Evolutionary conservation across 2,329 filamentous ascomycete genomes (phyloP), one percentile per base, ranked within the genome.

Genomic region (Orbilia javanica): DNA sequence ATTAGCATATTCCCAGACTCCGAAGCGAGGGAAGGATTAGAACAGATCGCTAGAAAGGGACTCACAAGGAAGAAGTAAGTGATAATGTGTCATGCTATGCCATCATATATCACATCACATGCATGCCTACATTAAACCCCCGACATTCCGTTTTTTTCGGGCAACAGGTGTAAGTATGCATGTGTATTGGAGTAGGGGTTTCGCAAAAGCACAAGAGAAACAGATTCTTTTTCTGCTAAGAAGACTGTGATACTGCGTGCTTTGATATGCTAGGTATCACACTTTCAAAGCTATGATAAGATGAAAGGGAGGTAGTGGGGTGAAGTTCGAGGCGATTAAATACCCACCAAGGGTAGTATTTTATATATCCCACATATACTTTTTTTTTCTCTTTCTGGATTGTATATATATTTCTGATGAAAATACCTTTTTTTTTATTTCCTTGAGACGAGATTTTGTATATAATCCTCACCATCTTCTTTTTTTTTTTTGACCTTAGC

Each of bases 21-120:
- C 83, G 95, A 98, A 80, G 96, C 96, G 74, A 98, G 97, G 86
- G 89, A 92, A 31, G 95, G 95, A 0, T 87, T 99, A 46, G 87
- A 97, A 53, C 93, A 97, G 82, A 97, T 98, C 93, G 96, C 94
- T 81, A 89, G 91, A 81, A 97, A 97, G 86, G 82, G 74, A 5
- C 63, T 78, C 13, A 78, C 74, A 5, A 71, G 74, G 34, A 78
- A 78, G 85, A 57, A 85, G 85, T 80, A 78, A 48, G 36, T 8
- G n/a, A n/a, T 60, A 60, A n/a, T n/a, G n/a, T n/a, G n/a, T n/a
- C 8, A 60, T 50, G 10, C 15, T 20, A 27, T 22, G 25, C 1
- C 13, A 8, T 13, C 55, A 18, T 36, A 34, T 22, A 36, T 36
- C 46, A 25, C 25, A 34, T 13, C 25, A n/a, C n/a, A n/a, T 39